Conservation (phyloP, 2,329 filamentous ascomycete species). For the Hymenoscyphus repandus region DNA sequence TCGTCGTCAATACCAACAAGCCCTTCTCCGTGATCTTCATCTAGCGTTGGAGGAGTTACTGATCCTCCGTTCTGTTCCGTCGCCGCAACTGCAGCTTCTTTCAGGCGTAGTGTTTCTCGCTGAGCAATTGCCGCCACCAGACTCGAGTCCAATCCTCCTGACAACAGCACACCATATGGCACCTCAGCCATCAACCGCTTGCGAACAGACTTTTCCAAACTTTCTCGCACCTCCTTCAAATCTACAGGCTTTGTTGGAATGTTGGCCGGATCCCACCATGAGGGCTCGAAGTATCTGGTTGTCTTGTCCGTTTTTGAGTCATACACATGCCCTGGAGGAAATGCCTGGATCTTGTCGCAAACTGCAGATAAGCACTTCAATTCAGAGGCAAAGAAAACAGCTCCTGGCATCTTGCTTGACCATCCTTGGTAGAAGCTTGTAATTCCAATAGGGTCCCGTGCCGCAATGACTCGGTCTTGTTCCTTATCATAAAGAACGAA, state of each 20-base stretch:
- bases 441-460: slow-evolving; percentile 93
- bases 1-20: slow-evolving; percentile 93
- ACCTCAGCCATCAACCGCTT: slow-evolving; percentile 99
- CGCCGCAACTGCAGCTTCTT: slow-evolving; percentile 53
- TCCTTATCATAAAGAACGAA: slow-evolving; percentile 97
- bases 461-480: slow-evolving; percentile 86
- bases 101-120: slow-evolving; percentile 78
- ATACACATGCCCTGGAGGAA: slow-evolving; percentile 93
- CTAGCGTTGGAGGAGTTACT: slow-evolving; percentile 40
- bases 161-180: slow-evolving; percentile 91
- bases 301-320: slow-evolving; percentile 85
- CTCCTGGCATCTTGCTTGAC: slow-evolving; percentile 73
- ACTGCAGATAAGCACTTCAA: slow-evolving; percentile 89
- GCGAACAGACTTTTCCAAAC: slow-evolving; percentile 84
- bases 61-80: slow-evolving; percentile 35
- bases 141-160: slow-evolving; percentile 92
- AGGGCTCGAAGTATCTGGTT: slow-evolving; percentile 84
- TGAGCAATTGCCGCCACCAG: slow-evolving; percentile 93
- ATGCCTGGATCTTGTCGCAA: slow-evolving; percentile 90
- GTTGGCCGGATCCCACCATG: slow-evolving; percentile 81
- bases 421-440: slow-evolving; percentile 97
- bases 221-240: slow-evolving; percentile 73
- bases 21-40: slow-evolving; percentile 59
- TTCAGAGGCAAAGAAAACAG: slow-evolving; percentile 95
- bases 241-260: slow-evolving; percentile 78